Conservation (phyloP, 2,329 filamentous ascomycete species). For the Spiromastix sp. region DNA sequence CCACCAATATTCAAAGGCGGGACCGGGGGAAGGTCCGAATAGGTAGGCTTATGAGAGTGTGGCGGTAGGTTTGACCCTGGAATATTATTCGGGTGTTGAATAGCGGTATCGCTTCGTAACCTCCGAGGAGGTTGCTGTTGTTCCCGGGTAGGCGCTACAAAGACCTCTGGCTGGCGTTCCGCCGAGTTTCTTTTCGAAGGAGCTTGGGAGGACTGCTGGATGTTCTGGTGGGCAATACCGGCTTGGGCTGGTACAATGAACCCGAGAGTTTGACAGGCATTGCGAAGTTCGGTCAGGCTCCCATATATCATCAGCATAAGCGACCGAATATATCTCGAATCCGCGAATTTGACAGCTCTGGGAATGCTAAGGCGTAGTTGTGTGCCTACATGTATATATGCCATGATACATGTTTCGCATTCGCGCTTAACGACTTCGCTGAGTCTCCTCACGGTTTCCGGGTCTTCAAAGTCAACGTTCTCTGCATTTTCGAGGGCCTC, state of each 20-base stretch:
- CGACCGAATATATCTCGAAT: conserved; percentile 47
- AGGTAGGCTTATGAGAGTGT: conserved; percentile 15
- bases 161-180: conserved; percentile 20
- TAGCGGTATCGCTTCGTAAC: conserved; percentile 41
- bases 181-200: conserved; percentile 19
- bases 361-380: conserved; percentile 38
- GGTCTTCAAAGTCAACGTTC: conserved; percentile 39
- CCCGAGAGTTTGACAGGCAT: conserved; percentile 46
- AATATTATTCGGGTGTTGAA: conserved; percentile 34
- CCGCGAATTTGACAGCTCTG: conserved; percentile 45
- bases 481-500: conserved; percentile 43
- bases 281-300: conserved; percentile 48
- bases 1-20: conserved; percentile 24
- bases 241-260: conserved; percentile 18
- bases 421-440: conserved; percentile 35
- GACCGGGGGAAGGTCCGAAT: conserved; percentile 6
- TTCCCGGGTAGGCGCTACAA: conserved; percentile 38
- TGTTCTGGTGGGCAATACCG: conserved; percentile 12
- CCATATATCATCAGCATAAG: conserved; percentile 50
- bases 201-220: conserved; percentile 13
- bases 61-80: conserved; percentile 20
- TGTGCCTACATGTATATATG: conserved; percentile 39
- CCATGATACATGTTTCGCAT: conserved; percentile 39
- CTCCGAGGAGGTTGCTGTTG: conserved; percentile 33
- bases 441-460: conserved; percentile 32